Conservation (phyloP, 2,329 filamentous ascomycete species). For the Cercospora beticola region DNA sequence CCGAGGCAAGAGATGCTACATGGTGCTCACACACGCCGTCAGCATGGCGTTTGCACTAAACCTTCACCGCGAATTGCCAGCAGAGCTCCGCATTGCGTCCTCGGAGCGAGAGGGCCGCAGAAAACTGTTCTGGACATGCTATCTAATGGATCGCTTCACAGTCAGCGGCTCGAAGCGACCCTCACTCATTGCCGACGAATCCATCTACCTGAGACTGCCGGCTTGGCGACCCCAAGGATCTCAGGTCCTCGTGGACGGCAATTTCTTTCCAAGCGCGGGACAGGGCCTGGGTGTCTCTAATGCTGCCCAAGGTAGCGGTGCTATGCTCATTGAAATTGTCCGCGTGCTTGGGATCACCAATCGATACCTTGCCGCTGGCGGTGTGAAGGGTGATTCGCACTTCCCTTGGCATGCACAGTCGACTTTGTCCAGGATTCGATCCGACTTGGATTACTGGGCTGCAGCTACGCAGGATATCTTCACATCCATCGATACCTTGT, state of each 20-base stretch:
- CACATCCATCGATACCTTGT: constrained; percentile 70
- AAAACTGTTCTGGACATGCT: constrained; percentile 86
- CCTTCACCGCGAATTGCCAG: constrained; percentile 72
- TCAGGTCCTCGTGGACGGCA: constrained; percentile 67
- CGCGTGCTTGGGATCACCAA: constrained; percentile 81
- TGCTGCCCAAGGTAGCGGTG: constrained; percentile 71
- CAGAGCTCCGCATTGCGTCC: constrained; percentile 60
- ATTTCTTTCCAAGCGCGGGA: constrained; percentile 75
- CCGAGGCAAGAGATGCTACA: constrained; percentile 80
- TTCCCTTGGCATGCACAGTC: constrained; percentile 89
- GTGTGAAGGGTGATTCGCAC: constrained; percentile 84
- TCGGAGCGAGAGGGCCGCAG: constrained; percentile 74
- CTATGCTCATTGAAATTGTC: constrained; percentile 81
- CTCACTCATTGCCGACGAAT: constrained; percentile 75
- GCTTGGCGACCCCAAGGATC: constrained; percentile 67
- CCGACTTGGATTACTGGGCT: constrained; percentile 82
- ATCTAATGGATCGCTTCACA: constrained; percentile 80
- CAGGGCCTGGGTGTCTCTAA: constrained; percentile 48
- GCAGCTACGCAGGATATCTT: constrained; percentile 78
- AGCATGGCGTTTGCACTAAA: constrained; percentile 83
- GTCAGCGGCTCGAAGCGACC: constrained; percentile 79
- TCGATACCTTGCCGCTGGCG: constrained; percentile 77
- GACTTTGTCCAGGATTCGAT: constrained; percentile 79
- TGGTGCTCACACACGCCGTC: constrained; percentile 76
- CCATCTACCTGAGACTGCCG: constrained; percentile 71